A percentile compares a stretch with the other conserved stretches of the same genome.
Evolutionary conservation across 495 filamentous ascomycete genomes (phyloP).

Genomic region (Neurospora sp.): DNA sequence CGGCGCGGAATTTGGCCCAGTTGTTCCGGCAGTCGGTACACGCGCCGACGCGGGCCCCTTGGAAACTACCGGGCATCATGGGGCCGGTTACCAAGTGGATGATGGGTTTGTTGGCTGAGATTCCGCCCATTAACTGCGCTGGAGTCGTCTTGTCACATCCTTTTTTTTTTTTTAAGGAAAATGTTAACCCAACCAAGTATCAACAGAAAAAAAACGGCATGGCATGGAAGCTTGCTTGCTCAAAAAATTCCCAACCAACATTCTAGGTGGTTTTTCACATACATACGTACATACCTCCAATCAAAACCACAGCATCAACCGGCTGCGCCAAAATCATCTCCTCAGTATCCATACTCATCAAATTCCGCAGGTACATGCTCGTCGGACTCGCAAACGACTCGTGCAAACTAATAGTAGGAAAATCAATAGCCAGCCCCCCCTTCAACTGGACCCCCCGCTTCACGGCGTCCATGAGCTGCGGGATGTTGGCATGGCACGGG

Average conservation of each 20-base stretch:
- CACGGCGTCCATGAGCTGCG: constrained; percentile 55
- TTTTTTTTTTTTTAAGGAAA: too few species aligned
- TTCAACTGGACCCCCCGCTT: constrained; percentile 52
- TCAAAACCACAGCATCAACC: constrained; percentile 51
- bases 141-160: constrained; percentile 62
- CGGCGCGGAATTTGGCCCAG: constrained; percentile 54
- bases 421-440: constrained; percentile 53
- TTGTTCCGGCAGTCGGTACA: constrained; percentile 60
- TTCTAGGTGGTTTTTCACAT: too few species aligned
- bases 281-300: constrained; percentile 39
- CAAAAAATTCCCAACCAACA: not conserved
- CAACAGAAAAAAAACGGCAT: not conserved
- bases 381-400: constrained; percentile 54
- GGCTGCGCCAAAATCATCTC: constrained; percentile 61
- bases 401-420: constrained; percentile 56
- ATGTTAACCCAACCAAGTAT: not conserved
- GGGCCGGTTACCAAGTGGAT: constrained; percentile 54
- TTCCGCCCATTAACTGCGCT: constrained; percentile 59
- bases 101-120: constrained; percentile 59
- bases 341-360: constrained; percentile 67
- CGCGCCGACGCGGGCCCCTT: constrained; percentile 48
- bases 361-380: constrained; percentile 58
- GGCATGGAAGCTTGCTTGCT: too few species aligned
- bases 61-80: constrained; percentile 57
- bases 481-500: constrained; percentile 57